A percentile compares a stretch with the other conserved stretches of the same genome.
These are phyloP conservation scores for Pterula multifida DNA, from an alignment of 1,284 basidiomycete genomes.

Conservation along the genomic window DNA sequence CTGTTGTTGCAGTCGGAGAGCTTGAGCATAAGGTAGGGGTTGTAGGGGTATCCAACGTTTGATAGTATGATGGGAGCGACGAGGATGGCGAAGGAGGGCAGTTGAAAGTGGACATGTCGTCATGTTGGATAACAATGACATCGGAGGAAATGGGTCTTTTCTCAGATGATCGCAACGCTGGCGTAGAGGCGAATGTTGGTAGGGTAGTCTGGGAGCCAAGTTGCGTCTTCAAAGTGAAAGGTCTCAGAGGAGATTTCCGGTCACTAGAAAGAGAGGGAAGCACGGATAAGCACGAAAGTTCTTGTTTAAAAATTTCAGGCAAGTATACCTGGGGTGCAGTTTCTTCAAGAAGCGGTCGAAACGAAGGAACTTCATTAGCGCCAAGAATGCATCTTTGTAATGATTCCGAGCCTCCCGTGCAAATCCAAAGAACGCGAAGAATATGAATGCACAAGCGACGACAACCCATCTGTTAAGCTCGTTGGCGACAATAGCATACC, in stretches of 20 bases:
- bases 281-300: background rate
- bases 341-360: background rate
- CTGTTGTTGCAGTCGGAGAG: background rate
- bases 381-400: background rate
- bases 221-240: background rate
- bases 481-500: conserved; percentile 9
- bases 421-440: conserved; percentile 36
- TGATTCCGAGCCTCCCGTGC: conserved; percentile 23
- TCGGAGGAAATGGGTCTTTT: background rate
- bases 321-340: too few species aligned
- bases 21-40: background rate
- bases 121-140: background rate
- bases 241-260: background rate
- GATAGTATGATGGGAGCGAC: background rate
- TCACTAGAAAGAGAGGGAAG: background rate
- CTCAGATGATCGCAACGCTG: background rate
- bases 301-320: too few species aligned
- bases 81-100: background rate
- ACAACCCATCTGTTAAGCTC: conserved; percentile 29
- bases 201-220: background rate
- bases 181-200: background rate
- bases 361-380: background rate
- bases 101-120: background rate
- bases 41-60: background rate
- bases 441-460: conserved; percentile 26